phyloP scores from a whole-genome alignment of 2,329 filamentous ascomycete genomes.

The Diplodia mutila region DNA sequence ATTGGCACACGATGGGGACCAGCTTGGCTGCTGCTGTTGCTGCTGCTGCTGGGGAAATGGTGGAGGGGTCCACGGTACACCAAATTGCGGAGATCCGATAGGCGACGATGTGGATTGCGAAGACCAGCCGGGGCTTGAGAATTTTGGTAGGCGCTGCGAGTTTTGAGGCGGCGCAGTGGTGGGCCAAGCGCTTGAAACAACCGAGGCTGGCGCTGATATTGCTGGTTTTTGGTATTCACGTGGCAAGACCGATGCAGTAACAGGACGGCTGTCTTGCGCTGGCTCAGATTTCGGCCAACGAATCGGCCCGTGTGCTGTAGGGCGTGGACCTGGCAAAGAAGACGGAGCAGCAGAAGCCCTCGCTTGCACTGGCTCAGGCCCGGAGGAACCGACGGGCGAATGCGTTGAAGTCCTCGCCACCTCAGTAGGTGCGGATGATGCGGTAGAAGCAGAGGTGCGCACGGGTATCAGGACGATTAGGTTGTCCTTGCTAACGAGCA shows the following conservation, averaged over 20 bases:
- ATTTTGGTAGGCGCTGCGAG: neutral
- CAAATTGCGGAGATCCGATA: neutral
- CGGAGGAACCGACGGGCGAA: neutral
- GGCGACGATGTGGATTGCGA: neutral
- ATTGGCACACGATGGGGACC: slow-evolving; percentile 15
- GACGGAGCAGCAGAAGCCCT: neutral
- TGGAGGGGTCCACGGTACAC: neutral
- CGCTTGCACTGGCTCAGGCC: neutral
- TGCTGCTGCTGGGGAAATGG: neutral
- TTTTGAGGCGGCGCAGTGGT: neutral
- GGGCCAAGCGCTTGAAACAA: neutral
- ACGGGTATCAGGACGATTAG: neutral
- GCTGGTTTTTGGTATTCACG: neutral
- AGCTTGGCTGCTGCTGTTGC: neutral
- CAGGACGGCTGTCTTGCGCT: neutral
- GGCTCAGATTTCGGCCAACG: neutral
- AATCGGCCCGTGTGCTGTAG: neutral
- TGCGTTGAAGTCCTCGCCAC: neutral
- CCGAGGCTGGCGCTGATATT: neutral
- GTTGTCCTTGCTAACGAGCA: neutral
- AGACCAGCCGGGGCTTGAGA: neutral
- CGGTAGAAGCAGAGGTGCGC: neutral
- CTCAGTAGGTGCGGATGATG: neutral
- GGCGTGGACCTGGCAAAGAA: neutral
- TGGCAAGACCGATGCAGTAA: neutral